These are phyloP conservation scores for Ustilago loliicola DNA, from an alignment of 1,284 basidiomycete genomes.

Conservation along the genomic window DNA sequence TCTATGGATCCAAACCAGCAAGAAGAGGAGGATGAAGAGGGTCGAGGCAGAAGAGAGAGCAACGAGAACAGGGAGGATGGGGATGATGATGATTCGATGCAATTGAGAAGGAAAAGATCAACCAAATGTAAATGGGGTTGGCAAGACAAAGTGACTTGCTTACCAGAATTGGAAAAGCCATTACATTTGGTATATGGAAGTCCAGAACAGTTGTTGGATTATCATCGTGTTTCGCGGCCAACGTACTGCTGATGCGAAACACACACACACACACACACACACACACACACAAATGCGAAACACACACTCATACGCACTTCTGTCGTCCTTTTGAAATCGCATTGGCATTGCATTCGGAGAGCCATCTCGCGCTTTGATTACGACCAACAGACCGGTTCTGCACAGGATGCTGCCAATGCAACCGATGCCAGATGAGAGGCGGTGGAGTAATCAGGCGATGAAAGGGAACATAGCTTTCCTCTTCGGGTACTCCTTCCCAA, in stretches of 20 bases:
- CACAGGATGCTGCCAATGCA: too few relatives aligned
- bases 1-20: slow-evolving; percentile 9
- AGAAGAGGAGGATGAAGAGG: slow-evolving; percentile 6
- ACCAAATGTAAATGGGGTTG: slow-evolving; percentile 29
- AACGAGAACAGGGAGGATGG: neutral
- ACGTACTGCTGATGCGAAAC: slow-evolving; percentile 56
- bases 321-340: neutral
- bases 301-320: neutral
- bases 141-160: slow-evolving; percentile 38
- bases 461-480: slow-evolving; percentile 88
- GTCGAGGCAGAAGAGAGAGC: too few relatives aligned
- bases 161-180: slow-evolving; percentile 57
- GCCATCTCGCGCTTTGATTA: too few relatives aligned
- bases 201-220: slow-evolving; percentile 61
- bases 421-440: neutral
- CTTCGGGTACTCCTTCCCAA: slow-evolving; percentile 82
- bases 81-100: slow-evolving; percentile 37
- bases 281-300: neutral
- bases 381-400: too few relatives aligned
- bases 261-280: neutral
- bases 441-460: slow-evolving; percentile 64
- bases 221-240: slow-evolving; percentile 60
- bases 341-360: slow-evolving; percentile 6
- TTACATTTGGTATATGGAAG: slow-evolving; percentile 60
- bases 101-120: slow-evolving; percentile 7